These are phyloP conservation scores for Cutaneotrichosporon arboriforme DNA, from an alignment of 1,284 basidiomycete species.

Conservation along the genomic window DNA sequence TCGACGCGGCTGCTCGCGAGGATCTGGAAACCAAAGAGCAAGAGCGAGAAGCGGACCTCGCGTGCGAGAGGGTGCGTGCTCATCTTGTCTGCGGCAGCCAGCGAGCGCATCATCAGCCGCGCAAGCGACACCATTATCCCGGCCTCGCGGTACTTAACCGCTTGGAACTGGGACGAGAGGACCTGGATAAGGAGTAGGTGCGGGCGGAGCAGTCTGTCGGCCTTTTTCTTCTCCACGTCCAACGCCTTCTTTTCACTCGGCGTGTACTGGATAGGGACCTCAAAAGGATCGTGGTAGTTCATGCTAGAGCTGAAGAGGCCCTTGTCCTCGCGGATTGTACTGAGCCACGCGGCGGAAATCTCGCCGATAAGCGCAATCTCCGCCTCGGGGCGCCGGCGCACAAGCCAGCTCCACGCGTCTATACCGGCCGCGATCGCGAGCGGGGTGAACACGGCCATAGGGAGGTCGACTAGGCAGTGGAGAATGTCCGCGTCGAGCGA, in stretches of 20 bases:
- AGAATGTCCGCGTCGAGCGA: constrained; percentile 81
- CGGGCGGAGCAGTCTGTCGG: constrained; percentile 70
- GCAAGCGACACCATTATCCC: constrained; percentile 82
- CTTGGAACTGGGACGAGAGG: constrained; percentile 87
- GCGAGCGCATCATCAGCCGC: constrained; percentile 71
- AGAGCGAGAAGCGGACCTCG: constrained; percentile 79
- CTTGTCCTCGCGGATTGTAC: constrained; percentile 67
- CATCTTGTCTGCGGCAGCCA: constrained; percentile 61
- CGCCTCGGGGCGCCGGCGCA: constrained; percentile 73
- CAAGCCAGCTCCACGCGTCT: constrained; percentile 96
- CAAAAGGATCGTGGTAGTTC: constrained; percentile 81
- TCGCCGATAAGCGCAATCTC: constrained; percentile 76
- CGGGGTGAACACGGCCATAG: constrained; percentile 84
- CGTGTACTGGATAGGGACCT: constrained; percentile 77
- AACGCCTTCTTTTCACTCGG: constrained; percentile 84
- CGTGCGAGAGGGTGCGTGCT: constrained; percentile 89
- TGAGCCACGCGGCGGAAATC: constrained; percentile 79
- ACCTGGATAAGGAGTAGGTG: constrained; percentile 82
- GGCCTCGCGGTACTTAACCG: constrained; percentile 79
- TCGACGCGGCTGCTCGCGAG: constrained; percentile 84
- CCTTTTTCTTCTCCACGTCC: constrained; percentile 65
- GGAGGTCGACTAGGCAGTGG: constrained; percentile 79
- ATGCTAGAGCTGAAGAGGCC: constrained; percentile 76
- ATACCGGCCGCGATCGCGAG: constrained; percentile 78
- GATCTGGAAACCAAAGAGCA: constrained; percentile 89